A percentile compares a stretch with the other conserved stretches of the same genome.
These are phyloP conservation scores for Phaeotremella fagi DNA, from an alignment of 768 basidiomycete genomes.

Conservation along the genomic window DNA sequence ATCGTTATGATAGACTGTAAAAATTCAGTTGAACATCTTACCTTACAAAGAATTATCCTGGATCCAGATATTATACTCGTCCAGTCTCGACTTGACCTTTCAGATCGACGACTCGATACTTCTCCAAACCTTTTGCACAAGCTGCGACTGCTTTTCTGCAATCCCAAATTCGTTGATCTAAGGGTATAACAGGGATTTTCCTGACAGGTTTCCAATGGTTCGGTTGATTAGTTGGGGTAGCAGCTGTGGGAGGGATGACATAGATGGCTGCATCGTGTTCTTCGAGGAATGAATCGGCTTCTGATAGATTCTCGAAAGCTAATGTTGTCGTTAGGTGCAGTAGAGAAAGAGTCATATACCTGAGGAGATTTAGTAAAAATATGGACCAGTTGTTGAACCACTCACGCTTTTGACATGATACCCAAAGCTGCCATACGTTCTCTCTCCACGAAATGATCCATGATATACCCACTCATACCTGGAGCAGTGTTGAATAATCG, in stretches of 20 bases:
- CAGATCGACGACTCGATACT: conserved; percentile 80
- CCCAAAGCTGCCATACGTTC: conserved; percentile 81
- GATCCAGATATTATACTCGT: conserved; percentile 50
- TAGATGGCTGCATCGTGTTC: conserved; percentile 64
- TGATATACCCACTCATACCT: conserved; percentile 97
- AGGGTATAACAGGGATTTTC: conserved; percentile 53
- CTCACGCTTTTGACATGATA: conserved; percentile 90
- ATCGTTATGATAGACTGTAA: too few species aligned
- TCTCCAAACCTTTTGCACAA: conserved; percentile 63
- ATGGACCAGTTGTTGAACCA: conserved; percentile 23
- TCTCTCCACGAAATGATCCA: conserved; percentile 95
- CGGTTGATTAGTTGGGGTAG: neutral
- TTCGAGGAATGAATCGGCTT: conserved; percentile 64
- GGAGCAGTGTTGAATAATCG: conserved; percentile 74
- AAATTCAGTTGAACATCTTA: too few species aligned
- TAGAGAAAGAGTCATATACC: conserved; percentile 76
- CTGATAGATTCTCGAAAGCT: conserved; percentile 67
- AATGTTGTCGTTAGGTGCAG: conserved; percentile 73
- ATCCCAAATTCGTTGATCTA: conserved; percentile 44
- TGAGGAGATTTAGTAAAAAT: conserved; percentile 46
- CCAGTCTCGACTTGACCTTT: conserved; percentile 69
- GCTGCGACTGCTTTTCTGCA: conserved; percentile 43
- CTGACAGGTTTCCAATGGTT: conserved; percentile 53
- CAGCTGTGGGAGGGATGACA: conserved; percentile 37
- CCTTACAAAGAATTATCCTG: too few species aligned